Conservation (phyloP, 2,329 filamentous ascomycete species). For the Diaporthe sp. region DNA sequence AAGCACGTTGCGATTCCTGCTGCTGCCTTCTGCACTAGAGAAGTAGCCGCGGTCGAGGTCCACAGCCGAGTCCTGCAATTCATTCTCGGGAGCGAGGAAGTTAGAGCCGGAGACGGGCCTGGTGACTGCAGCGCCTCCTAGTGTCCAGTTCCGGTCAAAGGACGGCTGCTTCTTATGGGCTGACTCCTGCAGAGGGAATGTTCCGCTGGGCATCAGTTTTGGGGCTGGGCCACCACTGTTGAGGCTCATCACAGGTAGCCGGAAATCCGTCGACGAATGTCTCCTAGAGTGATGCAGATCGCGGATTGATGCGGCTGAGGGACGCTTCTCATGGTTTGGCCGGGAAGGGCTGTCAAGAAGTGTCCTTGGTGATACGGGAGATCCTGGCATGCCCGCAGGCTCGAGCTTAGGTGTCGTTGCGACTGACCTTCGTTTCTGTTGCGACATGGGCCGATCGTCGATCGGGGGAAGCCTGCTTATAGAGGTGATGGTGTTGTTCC, state of each 20-base stretch:
- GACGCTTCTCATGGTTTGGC: conserved; percentile 68
- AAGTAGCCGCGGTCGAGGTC: conserved; percentile 93
- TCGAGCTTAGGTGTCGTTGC: conserved; percentile 65
- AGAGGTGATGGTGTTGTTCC: conserved; percentile 70
- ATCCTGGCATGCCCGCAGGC: conserved; percentile 54
- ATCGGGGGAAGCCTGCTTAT: conserved; percentile 57
- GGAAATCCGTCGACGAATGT: conserved; percentile 85
- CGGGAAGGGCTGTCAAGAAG: conserved; percentile 63
- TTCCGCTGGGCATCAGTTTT: conserved; percentile 59
- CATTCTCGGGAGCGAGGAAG: conserved; percentile 64
- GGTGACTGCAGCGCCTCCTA: conserved; percentile 62
- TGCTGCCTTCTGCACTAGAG: conserved; percentile 87
- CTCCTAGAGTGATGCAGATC: conserved; percentile 87
- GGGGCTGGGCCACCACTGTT: conserved; percentile 52
- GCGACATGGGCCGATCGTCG: conserved; percentile 61
- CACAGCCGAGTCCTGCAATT: conserved; percentile 62
- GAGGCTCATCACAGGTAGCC: conserved; percentile 56
- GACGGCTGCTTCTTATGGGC: conserved; percentile 76
- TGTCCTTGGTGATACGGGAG: conserved; percentile 55
- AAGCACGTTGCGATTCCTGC: conserved; percentile 81
- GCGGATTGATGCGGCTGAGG: conserved; percentile 86
- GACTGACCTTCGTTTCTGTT: conserved; percentile 64
- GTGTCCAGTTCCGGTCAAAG: conserved; percentile 79
- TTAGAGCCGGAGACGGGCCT: conserved; percentile 48
- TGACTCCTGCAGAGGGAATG: conserved; percentile 57